Evolutionary conservation across 1,284 basidiomycete genomes (phyloP), one percentile per base, ranked within the genome.

Genomic region (Cutaneotrichosporon sp.): DNA sequence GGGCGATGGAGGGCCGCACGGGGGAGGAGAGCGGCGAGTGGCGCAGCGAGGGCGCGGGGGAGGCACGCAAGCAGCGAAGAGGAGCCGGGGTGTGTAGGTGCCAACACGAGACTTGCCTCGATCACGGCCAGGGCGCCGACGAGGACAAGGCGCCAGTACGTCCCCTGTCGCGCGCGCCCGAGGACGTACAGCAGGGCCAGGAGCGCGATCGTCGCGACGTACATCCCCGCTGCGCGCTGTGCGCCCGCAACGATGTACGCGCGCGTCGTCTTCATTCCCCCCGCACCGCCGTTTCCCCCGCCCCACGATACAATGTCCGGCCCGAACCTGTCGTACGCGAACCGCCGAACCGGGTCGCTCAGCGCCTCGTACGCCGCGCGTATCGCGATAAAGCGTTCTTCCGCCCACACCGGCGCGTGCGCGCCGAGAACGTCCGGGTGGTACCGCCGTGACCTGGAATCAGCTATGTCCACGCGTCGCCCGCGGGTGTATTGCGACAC

Each of bases 281-380:
- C n/a, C n/a, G n/a, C n/a, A n/a, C n/a, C n/a, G n/a, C n/a, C n/a
- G n/a, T n/a, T n/a, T n/a, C n/a, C n/a, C 26, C 26, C 26, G 17
- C 34, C 22, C 49, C 54, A 58, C 5, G 10, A 0, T 2, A 44
- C 50, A 26, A 49, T 47, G 14, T 34, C 9, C 8, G 57, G 57
- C 10, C 57, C 57, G 26, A 58, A 58, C 0, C 74, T 63, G 48
- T 93, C 90, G 70, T 93, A 93, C 0, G 89, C 90, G 75, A 88
- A 91, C 43, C 89, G 77, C 54, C 84, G 84, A 1, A 83, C 78
- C 0, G 90, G 88, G 61, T 90, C 82, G 55, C 83, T 87, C 30
- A 93, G 72, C 0, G 84, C 83, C 67, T 93, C 89, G 65, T 85
- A 91, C 17, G 86, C 87, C 61, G 84, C 81, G 48, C 88, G 77